These are phyloP conservation scores for Sonneratia caseolaris DNA, from an alignment of 345 rosid species.

Conservation along the genomic window DNA sequence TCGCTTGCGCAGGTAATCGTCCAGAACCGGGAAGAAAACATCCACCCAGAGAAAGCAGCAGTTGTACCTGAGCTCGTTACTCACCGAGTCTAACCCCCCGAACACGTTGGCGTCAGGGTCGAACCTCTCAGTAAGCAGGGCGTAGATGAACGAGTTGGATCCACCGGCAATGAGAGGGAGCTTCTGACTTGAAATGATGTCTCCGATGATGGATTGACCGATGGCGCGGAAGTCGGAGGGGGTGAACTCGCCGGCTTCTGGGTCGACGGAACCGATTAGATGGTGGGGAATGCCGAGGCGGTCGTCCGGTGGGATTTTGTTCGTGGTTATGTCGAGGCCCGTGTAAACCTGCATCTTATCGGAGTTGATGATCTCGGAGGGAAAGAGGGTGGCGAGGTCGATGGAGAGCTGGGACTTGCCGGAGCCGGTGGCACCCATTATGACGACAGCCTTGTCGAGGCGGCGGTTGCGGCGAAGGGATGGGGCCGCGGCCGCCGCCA, in stretches of 20 bases:
- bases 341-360: slow-evolving; percentile 82
- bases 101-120: slow-evolving; percentile 45
- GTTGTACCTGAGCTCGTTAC: slow-evolving; percentile 45
- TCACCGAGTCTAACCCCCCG: slow-evolving; percentile 15
- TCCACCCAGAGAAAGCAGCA: slow-evolving; percentile 88
- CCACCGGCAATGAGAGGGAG: slow-evolving; percentile 81
- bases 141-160: slow-evolving; percentile 76
- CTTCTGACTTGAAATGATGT: slow-evolving; percentile 28
- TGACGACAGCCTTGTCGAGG: slow-evolving; percentile 56
- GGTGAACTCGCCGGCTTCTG: slow-evolving; percentile 41
- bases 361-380: slow-evolving; percentile 65
- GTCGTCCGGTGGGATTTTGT: slow-evolving; percentile 50
- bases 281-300: slow-evolving; percentile 68
- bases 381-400: slow-evolving; percentile 51
- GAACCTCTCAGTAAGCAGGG: slow-evolving; percentile 47
- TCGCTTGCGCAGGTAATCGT: slow-evolving; percentile 47
- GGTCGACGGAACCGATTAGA: slow-evolving; percentile 44
- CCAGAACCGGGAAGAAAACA: slow-evolving; percentile 48
- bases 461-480: slow-evolving; percentile 4
- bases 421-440: slow-evolving; percentile 85
- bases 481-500: slow-evolving; percentile 11
- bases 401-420: slow-evolving; percentile 77
- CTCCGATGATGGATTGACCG: slow-evolving; percentile 31
- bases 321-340: slow-evolving; percentile 79
- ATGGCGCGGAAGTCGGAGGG: slow-evolving; percentile 43